Conservation (phyloP, 2,329 filamentous ascomycete genomes). For the Aspergillus ibericus region DNA sequence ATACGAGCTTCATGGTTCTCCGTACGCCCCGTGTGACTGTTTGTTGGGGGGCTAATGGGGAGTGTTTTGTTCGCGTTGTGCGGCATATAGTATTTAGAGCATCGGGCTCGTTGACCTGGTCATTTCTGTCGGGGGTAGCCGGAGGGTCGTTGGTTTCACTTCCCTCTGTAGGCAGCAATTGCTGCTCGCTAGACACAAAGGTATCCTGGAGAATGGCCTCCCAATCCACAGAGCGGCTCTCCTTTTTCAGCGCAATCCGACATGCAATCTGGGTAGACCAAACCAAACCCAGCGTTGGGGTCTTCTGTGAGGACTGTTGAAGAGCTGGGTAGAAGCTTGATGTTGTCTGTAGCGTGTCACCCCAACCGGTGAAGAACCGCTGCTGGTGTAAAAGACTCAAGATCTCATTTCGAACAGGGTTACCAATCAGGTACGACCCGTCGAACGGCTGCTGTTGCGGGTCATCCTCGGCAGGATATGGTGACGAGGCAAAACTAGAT, state of each 20-base stretch:
- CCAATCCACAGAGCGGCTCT: slow-evolving; percentile 50
- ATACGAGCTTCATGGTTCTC: slow-evolving; percentile 84
- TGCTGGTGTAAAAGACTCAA: slow-evolving; percentile 85
- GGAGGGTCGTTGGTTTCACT: neutral
- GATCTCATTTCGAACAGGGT: slow-evolving; percentile 49
- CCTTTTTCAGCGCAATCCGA: slow-evolving; percentile 77
- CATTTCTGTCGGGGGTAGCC: neutral
- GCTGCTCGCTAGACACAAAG: neutral
- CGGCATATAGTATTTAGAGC: neutral
- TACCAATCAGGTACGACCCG: slow-evolving; percentile 40
- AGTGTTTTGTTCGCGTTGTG: neutral
- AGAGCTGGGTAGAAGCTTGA: slow-evolving; percentile 13
- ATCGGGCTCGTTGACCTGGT: neutral
- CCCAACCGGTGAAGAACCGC: slow-evolving; percentile 94
- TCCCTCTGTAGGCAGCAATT: neutral
- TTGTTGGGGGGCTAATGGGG: neutral
- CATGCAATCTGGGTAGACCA: slow-evolving; percentile 89
- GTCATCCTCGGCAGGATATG: slow-evolving; percentile 29
- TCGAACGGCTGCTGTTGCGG: slow-evolving; percentile 23
- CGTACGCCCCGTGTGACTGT: slow-evolving; percentile 46
- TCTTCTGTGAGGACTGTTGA: slow-evolving; percentile 60
- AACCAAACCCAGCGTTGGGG: slow-evolving; percentile 79
- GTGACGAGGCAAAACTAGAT: slow-evolving; percentile 29
- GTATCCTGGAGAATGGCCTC: slow-evolving; percentile 10
- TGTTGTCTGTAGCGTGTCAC: slow-evolving; percentile 57